A percentile compares a stretch with the other conserved stretches of the same genome.
phyloP scores from a whole-genome alignment of 2,329 filamentous ascomycete species.

The Chaetomium strumarium region DNA sequence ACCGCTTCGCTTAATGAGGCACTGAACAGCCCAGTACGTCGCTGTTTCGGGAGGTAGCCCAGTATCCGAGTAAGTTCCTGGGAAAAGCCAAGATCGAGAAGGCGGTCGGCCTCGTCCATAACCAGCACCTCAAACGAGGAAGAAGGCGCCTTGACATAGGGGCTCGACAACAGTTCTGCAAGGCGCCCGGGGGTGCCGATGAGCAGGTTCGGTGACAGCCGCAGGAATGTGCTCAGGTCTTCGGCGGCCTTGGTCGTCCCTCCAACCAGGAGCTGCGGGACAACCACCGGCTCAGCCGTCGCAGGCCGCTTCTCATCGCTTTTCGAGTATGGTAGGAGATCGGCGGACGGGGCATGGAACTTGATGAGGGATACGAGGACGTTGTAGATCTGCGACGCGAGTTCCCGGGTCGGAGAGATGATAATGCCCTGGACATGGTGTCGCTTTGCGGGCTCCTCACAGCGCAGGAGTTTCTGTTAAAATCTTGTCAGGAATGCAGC shows the following conservation, averaged over 20 bases:
- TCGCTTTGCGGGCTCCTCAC: constrained; percentile 78
- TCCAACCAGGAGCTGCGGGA: constrained; percentile 84
- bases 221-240: constrained; percentile 79
- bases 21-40: constrained; percentile 88
- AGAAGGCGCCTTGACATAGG: constrained; percentile 80
- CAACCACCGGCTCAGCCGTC: constrained; percentile 47
- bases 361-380: constrained; percentile 71
- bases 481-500: constrained; percentile 46
- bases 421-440: constrained; percentile 89
- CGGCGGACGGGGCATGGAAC: constrained; percentile 77
- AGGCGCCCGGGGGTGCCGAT: constrained; percentile 88
- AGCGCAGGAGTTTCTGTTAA: constrained; percentile 64
- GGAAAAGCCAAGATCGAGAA: constrained; percentile 92
- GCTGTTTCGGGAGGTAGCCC: constrained; percentile 79
- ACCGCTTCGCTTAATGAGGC: constrained; percentile 95
- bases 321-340: constrained; percentile 49
- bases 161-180: constrained; percentile 78
- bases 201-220: constrained; percentile 78
- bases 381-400: constrained; percentile 83
- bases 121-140: constrained; percentile 89
- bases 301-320: constrained; percentile 51
- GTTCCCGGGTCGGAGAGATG: constrained; percentile 86
- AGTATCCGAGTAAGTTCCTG: constrained; percentile 83
- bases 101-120: constrained; percentile 86
- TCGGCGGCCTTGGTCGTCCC: constrained; percentile 74